Evolutionary conservation across 805 yeast species (phyloP).

Genomic region (Candida alai): DNA sequence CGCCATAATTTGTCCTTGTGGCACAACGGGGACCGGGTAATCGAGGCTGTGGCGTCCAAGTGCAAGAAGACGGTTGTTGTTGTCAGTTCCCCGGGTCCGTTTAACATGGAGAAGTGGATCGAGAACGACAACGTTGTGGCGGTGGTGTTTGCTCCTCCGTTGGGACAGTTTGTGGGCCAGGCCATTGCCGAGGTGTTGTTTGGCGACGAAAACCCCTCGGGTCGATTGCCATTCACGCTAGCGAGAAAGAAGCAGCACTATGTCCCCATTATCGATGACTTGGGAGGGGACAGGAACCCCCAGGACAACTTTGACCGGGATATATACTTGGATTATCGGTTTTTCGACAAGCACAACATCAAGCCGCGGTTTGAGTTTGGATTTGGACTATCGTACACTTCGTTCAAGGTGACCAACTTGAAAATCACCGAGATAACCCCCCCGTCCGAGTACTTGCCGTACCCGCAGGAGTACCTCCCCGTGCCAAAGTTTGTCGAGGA

Average conservation of each 20-base stretch:
- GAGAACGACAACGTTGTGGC: slow-evolving; percentile 57
- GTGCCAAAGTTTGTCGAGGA: slow-evolving; percentile 40
- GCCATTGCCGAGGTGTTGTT: slow-evolving; percentile 56
- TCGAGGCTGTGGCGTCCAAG: slow-evolving; percentile 44
- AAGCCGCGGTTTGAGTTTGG: slow-evolving; percentile 62
- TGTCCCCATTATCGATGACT: slow-evolving; percentile 41
- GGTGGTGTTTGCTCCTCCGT: slow-evolving; percentile 52
- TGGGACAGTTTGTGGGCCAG: slow-evolving; percentile 54
- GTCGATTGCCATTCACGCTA: slow-evolving; percentile 59
- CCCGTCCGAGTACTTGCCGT: slow-evolving; percentile 44
- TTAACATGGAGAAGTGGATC: slow-evolving; percentile 54
- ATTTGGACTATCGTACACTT: slow-evolving; percentile 55
- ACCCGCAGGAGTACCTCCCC: slow-evolving; percentile 45
- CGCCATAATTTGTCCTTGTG: slow-evolving; percentile 49
- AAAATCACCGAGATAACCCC: slow-evolving; percentile 38
- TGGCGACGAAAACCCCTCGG: slow-evolving; percentile 62
- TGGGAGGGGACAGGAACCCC: slow-evolving; percentile 25
- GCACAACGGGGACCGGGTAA: slow-evolving; percentile 56
- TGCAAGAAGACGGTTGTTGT: slow-evolving; percentile 56
- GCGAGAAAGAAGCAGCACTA: slow-evolving; percentile 49
- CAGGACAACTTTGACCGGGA: slow-evolving; percentile 47
- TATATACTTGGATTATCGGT: slow-evolving; percentile 51
- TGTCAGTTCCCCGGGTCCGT: slow-evolving; percentile 59
- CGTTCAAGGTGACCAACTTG: slow-evolving; percentile 33
- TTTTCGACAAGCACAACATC: slow-evolving; percentile 53